phyloP scores from a whole-genome alignment of 495 filamentous ascomycete genomes.

The Aspergillus ostianus region DNA sequence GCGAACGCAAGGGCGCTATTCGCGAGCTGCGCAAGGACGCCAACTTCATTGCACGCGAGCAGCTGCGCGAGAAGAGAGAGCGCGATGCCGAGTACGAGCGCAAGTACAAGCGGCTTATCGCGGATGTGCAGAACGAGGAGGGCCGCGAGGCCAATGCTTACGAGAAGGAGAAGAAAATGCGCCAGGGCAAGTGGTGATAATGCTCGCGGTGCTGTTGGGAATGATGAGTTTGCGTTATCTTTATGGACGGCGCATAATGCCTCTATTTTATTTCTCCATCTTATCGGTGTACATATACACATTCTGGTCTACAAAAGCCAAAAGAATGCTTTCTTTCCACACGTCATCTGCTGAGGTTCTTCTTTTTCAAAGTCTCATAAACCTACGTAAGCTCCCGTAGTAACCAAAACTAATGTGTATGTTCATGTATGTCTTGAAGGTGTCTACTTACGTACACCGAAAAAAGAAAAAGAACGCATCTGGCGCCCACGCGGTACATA shows the following conservation, averaged over 20 bases:
- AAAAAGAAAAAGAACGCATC: slow-evolving; percentile 1
- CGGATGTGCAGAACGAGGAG: slow-evolving; percentile 93
- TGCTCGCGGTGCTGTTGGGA: not conserved
- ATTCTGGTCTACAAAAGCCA: not conserved
- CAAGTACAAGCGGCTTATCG: slow-evolving; percentile 88
- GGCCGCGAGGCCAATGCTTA: slow-evolving; percentile 83
- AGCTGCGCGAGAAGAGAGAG: slow-evolving; percentile 87
- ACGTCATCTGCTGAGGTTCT: not conserved
- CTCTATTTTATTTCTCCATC: slow-evolving; percentile 13
- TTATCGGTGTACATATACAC: slow-evolving; percentile 10
- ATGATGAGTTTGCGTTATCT: not conserved
- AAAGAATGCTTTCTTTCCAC: not conserved
- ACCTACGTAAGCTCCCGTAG: not conserved
- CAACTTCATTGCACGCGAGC: slow-evolving; percentile 85
- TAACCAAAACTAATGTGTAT: not conserved
- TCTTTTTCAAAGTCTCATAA: not conserved
- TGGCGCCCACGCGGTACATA: not conserved
- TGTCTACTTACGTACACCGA: slow-evolving; percentile 8
- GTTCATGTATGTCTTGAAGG: not conserved
- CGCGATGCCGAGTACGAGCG: slow-evolving; percentile 85
- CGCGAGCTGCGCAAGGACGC: slow-evolving; percentile 93
- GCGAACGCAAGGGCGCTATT: slow-evolving; percentile 91
- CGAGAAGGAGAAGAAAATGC: slow-evolving; percentile 74
- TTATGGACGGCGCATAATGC: slow-evolving; percentile 10
- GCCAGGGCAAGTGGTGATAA: slow-evolving; percentile 57